Evolutionary conservation across 2,329 filamentous ascomycete genomes (phyloP).

Genomic region (Phialophora macrospora): DNA sequence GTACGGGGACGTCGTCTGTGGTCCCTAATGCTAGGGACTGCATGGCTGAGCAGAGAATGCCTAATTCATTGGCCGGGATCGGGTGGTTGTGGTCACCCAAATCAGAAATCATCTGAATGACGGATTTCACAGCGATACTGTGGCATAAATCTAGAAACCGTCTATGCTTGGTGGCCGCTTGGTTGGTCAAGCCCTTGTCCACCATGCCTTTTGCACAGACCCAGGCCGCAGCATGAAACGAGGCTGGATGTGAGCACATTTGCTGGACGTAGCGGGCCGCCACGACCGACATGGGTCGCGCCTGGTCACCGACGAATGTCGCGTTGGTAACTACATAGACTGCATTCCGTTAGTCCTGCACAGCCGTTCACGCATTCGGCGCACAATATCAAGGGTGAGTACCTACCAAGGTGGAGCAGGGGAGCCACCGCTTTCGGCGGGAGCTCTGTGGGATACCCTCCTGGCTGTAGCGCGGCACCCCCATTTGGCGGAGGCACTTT

Average conservation of each 20-base stretch:
- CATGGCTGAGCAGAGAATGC: slow-evolving; percentile 5
- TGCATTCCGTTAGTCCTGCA: background rate
- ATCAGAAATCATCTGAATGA: slow-evolving; percentile 5
- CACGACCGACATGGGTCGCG: background rate
- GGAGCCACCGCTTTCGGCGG: background rate
- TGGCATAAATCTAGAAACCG: slow-evolving; percentile 3
- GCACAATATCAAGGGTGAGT: too few species aligned
- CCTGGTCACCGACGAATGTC: slow-evolving; percentile 4
- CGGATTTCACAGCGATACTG: slow-evolving; percentile 1
- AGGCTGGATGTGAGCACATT: slow-evolving; percentile 1
- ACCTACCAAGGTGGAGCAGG: slow-evolving; percentile 4
- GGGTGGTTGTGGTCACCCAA: background rate
- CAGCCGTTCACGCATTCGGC: background rate
- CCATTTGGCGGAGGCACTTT: background rate
- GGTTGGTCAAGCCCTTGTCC: background rate
- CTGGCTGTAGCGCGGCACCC: background rate
- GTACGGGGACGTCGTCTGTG: background rate
- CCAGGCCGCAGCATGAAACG: slow-evolving; percentile 1
- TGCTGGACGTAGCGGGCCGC: background rate
- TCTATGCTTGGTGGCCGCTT: background rate
- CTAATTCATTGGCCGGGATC: background rate
- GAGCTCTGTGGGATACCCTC: background rate
- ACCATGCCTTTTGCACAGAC: background rate
- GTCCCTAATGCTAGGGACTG: slow-evolving; percentile 1
- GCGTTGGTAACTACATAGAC: background rate